These are phyloP conservation scores for Drosera capensis DNA, from an alignment of 148 eudicot genomes.

Conservation along the genomic window DNA sequence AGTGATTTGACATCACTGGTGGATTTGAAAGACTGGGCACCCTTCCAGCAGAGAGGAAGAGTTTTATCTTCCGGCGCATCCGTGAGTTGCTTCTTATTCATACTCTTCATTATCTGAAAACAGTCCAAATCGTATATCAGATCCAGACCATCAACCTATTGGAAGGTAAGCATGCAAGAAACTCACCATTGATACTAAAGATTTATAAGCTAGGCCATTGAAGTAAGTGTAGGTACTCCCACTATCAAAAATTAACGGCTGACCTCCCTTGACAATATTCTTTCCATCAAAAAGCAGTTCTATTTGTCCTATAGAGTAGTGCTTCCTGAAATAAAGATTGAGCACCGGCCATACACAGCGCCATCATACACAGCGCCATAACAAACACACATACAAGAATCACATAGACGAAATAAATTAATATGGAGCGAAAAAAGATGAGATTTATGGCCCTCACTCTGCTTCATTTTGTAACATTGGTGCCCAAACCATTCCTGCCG, in stretches of 20 bases:
- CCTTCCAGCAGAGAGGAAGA: slow-evolving; percentile 92
- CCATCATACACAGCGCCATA: background rate
- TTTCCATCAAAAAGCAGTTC: slow-evolving; percentile 42
- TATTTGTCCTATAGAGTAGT: slow-evolving; percentile 56
- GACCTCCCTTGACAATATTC: slow-evolving; percentile 35
- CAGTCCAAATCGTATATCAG: no score
- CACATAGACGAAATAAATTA: background rate
- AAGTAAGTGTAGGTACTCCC: slow-evolving; percentile 90
- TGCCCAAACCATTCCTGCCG: slow-evolving; percentile 49
- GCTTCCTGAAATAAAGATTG: slow-evolving; percentile 27
- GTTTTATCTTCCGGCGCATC: slow-evolving; percentile 48
- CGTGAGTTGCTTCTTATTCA: slow-evolving; percentile 28
- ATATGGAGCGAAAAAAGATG: background rate
- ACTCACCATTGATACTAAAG: slow-evolving; percentile 43
- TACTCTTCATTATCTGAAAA: slow-evolving; percentile 44
- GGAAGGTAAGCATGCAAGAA: background rate
- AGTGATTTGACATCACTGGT: slow-evolving; percentile 31
- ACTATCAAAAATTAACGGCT: slow-evolving; percentile 57
- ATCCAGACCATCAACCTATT: no score
- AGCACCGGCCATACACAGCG: background rate
- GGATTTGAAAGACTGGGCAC: slow-evolving; percentile 51
- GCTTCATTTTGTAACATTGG: slow-evolving; percentile 29
- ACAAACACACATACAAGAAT: background rate
- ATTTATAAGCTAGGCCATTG: slow-evolving; percentile 37
- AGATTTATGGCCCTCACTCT: slow-evolving; percentile 26